Conservation (phyloP, 331 rosid genomes). For the Rosa hybrid region DNA sequence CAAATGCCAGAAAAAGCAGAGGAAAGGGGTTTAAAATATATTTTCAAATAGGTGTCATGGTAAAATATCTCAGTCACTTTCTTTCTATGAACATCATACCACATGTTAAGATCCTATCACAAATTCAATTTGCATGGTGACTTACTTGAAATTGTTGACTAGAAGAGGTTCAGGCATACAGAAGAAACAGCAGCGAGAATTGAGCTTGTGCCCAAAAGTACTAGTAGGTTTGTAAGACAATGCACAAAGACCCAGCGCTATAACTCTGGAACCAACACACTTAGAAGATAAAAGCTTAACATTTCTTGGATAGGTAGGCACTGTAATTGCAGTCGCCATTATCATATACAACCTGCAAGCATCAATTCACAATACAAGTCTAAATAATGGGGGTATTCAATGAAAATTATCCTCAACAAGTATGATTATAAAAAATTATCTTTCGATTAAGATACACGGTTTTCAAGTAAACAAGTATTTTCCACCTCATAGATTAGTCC, state of each 20-base stretch:
- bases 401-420: neutral
- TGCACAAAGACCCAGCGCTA: conserved; percentile 30
- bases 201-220: conserved; percentile 29
- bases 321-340: conserved; percentile 34
- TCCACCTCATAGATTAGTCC: neutral
- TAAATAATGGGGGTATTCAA: neutral
- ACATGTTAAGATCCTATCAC: neutral
- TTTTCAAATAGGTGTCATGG: neutral
- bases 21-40: neutral
- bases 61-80: neutral
- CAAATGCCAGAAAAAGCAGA: neutral
- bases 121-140: neutral
- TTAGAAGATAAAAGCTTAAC: conserved; percentile 32
- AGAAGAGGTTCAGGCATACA: conserved; percentile 38
- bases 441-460: no score
- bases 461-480: neutral
- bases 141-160: conserved; percentile 57
- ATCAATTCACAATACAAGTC: neutral
- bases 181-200: conserved; percentile 36
- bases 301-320: conserved; percentile 29
- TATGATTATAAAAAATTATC: neutral
- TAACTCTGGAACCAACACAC: conserved; percentile 32
- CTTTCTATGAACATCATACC: neutral
- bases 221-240: conserved; percentile 30
- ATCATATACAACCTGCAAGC: conserved; percentile 29